phyloP scores from a whole-genome alignment of 106 monocot genomes.

The Hemerocallis citrina region DNA sequence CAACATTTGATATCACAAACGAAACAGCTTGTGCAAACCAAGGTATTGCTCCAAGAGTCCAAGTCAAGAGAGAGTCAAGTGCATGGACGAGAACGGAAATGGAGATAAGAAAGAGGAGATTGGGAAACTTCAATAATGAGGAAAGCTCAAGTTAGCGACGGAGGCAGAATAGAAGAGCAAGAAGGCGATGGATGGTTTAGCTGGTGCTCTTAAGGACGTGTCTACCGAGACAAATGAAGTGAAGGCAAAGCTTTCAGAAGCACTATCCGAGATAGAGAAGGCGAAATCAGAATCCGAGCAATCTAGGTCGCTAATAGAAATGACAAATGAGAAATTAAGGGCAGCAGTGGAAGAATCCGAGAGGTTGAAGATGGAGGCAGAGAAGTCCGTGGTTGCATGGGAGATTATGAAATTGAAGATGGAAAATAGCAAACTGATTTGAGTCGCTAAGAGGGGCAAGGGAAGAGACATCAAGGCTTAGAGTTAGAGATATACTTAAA shows the following conservation, averaged over 20 bases:
- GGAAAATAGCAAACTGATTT: conserved; percentile 39
- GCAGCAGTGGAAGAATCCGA: conserved; percentile 21
- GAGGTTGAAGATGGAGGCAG: conserved; percentile 35
- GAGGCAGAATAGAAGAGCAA: conserved; percentile 72
- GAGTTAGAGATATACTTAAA: conserved; percentile 82
- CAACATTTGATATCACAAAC: conserved; percentile 62
- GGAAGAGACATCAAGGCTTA: conserved; percentile 49
- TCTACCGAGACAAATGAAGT: conserved; percentile 28
- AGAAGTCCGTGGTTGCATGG: conserved; percentile 44
- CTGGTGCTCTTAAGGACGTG: conserved; percentile 56
- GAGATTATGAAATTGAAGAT: conserved; percentile 34
- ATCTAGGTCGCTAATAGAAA: neutral
- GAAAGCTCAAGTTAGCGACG: conserved; percentile 39
- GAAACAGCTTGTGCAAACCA: conserved; percentile 69
- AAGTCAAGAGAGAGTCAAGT: conserved; percentile 27
- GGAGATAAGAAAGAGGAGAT: conserved; percentile 15
- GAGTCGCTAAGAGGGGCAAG: conserved; percentile 33
- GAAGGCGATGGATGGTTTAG: conserved; percentile 80
- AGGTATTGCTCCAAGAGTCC: conserved; percentile 75
- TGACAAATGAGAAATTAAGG: conserved; percentile 8
- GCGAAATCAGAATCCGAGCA: neutral
- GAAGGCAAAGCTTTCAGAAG: conserved; percentile 8
- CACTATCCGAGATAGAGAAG: conserved; percentile 13
- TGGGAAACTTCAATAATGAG: conserved; percentile 7
- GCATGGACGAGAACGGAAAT: conserved; percentile 13